Percentiles rank a stretch among this genome's conserved stretches.
phyloP scores from a whole-genome alignment of 2,329 filamentous ascomycete genomes.

The Ceratocystis destructans region DNA sequence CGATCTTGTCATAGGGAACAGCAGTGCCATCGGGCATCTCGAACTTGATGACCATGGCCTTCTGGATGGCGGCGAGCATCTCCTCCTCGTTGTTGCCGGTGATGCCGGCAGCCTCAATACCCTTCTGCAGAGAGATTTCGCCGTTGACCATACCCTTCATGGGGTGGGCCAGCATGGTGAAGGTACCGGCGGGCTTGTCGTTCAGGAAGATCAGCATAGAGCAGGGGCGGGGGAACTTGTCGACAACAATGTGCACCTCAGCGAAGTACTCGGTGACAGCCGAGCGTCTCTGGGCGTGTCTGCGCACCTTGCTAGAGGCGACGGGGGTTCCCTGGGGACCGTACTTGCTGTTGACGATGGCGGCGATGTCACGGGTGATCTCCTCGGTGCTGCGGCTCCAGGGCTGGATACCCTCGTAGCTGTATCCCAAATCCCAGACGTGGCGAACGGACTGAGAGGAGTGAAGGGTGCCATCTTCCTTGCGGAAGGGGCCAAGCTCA shows the following conservation, averaged over 20 bases:
- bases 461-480: conserved; percentile 29
- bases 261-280: conserved; percentile 25
- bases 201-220: conserved; percentile 27
- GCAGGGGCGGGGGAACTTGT: conserved; percentile 28
- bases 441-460: conserved; percentile 29
- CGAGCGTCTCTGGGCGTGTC: conserved; percentile 3
- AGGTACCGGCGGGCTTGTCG: conserved; percentile 25
- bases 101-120: conserved; percentile 50
- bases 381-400: conserved; percentile 25
- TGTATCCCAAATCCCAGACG: conserved; percentile 29
- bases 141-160: conserved; percentile 25
- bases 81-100: not conserved
- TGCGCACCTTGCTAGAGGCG: not conserved
- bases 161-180: conserved; percentile 29
- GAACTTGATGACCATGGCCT: conserved; percentile 24
- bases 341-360: conserved; percentile 28
- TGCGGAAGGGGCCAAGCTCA: conserved; percentile 39
- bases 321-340: conserved; percentile 16
- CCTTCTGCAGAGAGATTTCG: conserved; percentile 37
- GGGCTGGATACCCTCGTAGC: conserved; percentile 29
- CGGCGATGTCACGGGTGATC: conserved; percentile 25
- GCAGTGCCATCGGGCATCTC: conserved; percentile 18
- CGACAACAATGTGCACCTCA: conserved; percentile 26
- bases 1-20: conserved; percentile 13
- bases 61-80: conserved; percentile 10